phyloP scores from a whole-genome alignment of 2,329 filamentous ascomycete genomes.

The Sporothrix luriei region DNA sequence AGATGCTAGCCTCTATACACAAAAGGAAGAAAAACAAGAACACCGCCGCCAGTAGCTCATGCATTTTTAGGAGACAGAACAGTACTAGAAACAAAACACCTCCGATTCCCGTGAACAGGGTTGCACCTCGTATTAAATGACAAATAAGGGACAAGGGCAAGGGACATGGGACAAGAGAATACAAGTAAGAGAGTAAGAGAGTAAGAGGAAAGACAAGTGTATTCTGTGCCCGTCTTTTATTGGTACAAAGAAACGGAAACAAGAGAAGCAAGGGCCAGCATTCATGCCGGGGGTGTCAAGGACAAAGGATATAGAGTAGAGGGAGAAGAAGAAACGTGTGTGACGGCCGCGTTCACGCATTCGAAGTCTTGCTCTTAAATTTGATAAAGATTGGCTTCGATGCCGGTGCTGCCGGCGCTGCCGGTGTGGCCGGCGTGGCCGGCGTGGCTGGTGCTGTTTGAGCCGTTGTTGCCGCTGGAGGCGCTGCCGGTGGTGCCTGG shows the following conservation, averaged over 20 bases:
- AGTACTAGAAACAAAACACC: background rate
- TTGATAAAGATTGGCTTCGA: conserved; percentile 35
- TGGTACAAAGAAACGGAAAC: conserved; percentile 21
- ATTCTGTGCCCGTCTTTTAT: background rate
- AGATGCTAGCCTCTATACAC: conserved; percentile 1
- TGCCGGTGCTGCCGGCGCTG: conserved; percentile 13
- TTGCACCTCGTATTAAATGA: background rate
- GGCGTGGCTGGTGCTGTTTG: background rate
- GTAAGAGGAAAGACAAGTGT: background rate
- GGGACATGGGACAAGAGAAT: too few species aligned
- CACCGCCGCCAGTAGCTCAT: conserved; percentile 1
- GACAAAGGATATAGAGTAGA: too few species aligned
- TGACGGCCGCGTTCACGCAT: background rate
- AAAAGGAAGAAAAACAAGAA: background rate
- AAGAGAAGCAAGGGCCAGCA: background rate
- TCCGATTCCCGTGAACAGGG: background rate
- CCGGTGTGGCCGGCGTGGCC: conserved; percentile 3
- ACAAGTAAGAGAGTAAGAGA: background rate
- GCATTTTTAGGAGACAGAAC: background rate
- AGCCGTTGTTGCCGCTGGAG: background rate
- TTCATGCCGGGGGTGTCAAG: too few species aligned
- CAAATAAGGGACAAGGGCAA: background rate
- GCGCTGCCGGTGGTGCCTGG: background rate
- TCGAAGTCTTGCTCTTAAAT: conserved; percentile 36
- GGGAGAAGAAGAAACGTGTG: background rate